Evolutionary conservation across 331 rosid genomes (phyloP).

Genomic region (Arachis monticola): DNA sequence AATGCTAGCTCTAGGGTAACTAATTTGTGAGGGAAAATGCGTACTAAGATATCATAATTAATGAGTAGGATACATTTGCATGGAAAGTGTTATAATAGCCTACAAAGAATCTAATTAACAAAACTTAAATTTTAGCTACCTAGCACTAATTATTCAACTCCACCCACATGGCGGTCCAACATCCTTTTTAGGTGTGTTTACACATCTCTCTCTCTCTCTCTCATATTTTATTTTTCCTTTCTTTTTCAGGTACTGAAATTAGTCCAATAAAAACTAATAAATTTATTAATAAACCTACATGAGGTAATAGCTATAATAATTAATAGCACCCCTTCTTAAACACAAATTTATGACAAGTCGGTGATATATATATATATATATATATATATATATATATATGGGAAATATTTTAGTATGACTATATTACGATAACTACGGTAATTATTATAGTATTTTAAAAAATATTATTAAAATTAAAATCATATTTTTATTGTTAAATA

Average conservation of each 20-base stretch:
- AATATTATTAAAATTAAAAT: not conserved
- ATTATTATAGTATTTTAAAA: too few relatives aligned
- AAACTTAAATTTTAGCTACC: slow-evolving; percentile 4
- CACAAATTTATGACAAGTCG: not conserved
- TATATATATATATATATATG: too few relatives aligned
- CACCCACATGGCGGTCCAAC: slow-evolving; percentile 50
- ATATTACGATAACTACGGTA: too few relatives aligned
- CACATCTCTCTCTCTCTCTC: not conserved
- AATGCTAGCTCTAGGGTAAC: slow-evolving; percentile 7
- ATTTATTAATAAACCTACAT: slow-evolving; percentile 8
- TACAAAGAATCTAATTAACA: slow-evolving; percentile 5
- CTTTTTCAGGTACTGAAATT: slow-evolving; percentile 14
- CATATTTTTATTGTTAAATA: too few relatives aligned
- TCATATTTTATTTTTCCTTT: too few relatives aligned
- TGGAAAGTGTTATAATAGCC: not conserved
- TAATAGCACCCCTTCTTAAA: not conserved
- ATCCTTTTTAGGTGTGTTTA: slow-evolving; percentile 9
- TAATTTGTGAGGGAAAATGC: not conserved
- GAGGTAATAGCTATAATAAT: slow-evolving; percentile 15
- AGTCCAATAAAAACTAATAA: not conserved
- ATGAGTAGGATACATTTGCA: not conserved
- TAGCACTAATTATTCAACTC: slow-evolving; percentile 31
- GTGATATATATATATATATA: too few relatives aligned
- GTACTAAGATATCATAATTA: not conserved
- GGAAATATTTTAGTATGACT: too few relatives aligned